Percentiles rank a stretch among this genome's conserved stretches.
These are phyloP conservation scores for Fragilaria crotonensis DNA, from an alignment of 108 stramenopile species.

Conservation along the genomic window DNA sequence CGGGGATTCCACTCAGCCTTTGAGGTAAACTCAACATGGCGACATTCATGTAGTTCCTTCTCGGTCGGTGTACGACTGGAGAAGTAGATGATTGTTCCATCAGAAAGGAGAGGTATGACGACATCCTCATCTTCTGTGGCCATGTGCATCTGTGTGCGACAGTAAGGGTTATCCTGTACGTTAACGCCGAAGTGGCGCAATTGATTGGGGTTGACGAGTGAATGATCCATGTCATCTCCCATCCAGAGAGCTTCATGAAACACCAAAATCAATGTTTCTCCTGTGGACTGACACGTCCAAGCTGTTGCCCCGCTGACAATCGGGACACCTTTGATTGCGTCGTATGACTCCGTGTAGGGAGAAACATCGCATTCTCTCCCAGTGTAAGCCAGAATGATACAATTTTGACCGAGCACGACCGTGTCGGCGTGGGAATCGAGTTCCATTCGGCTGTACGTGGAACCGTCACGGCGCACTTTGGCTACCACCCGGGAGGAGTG, in stretches of 20 bases:
- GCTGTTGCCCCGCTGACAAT: background rate
- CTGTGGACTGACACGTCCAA: background rate
- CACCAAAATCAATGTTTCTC: background rate
- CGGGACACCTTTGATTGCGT: background rate
- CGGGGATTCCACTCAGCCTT: background rate
- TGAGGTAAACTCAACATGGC: background rate
- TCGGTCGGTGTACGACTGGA: background rate
- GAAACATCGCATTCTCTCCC: constrained; percentile 1
- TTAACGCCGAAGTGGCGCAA: constrained; percentile 1
- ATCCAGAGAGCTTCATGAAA: constrained; percentile 5
- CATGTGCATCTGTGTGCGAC: background rate
- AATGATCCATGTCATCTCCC: background rate
- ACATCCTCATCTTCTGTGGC: background rate
- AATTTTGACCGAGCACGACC: background rate
- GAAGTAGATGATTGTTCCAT: background rate
- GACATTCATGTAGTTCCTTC: background rate
- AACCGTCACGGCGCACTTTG: too few relatives aligned
- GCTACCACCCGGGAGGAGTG: too few relatives aligned
- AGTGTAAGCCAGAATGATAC: background rate
- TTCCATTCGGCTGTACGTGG: too few relatives aligned
- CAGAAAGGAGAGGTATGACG: background rate
- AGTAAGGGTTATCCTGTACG: constrained; percentile 1
- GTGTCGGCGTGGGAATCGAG: too few relatives aligned
- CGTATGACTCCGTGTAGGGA: background rate
- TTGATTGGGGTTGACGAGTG: constrained; percentile 1